Evolutionary conservation across 805 yeast species (phyloP), one percentile per base, ranked within the genome.

Genomic region (Trichomonascus vanleenenianus): DNA sequence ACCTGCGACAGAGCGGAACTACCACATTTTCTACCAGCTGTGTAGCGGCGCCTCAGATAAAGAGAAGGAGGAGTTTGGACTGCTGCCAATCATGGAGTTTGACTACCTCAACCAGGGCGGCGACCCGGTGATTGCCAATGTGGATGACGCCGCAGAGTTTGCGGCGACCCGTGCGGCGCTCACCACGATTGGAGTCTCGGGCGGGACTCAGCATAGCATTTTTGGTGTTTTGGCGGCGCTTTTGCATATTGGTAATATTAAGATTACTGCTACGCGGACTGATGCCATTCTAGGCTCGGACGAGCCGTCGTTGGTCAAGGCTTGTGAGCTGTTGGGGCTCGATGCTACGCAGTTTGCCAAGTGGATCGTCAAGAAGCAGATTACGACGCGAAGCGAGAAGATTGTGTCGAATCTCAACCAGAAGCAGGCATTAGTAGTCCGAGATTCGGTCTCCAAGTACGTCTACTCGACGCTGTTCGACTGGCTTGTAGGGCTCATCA

Each of bases 371-470:
- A 93, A 91, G 69, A 88, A 86, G 62, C 97, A 89, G 65, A 86
- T 93, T 53, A 76, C 76, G 19, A 89, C 96, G n/a, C 76, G 97
- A 62, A 80, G 88, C 9, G 97, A 93, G 65, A 89, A 86, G 64
- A 89, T 91, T 60, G 79, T 81, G 40, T 81, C 95, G 19, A 87
- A 84, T 61, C 72, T 91, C 59, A 85, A 76, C 56, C 83, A 79
- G 61, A 78, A 78, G 56, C 95, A 89, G 61, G 94, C 97, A 7
- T 56, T 78, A 20, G 96, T 89, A 27, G 91, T 96, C 11, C 79
- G 96, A 60, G 97, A 91, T 66, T 93, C 98, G n/a, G 94, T 91
- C 44, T 87, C 97, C 42, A 91, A 91, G 64, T 91, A 83, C 63
- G 83, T 93, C 42, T 91, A 93, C 67, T 80, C 97, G 2, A 85